These are phyloP conservation scores for Cenchrus purpureus DNA, from an alignment of 176 grass and related monocot species.

Conservation along the genomic window DNA sequence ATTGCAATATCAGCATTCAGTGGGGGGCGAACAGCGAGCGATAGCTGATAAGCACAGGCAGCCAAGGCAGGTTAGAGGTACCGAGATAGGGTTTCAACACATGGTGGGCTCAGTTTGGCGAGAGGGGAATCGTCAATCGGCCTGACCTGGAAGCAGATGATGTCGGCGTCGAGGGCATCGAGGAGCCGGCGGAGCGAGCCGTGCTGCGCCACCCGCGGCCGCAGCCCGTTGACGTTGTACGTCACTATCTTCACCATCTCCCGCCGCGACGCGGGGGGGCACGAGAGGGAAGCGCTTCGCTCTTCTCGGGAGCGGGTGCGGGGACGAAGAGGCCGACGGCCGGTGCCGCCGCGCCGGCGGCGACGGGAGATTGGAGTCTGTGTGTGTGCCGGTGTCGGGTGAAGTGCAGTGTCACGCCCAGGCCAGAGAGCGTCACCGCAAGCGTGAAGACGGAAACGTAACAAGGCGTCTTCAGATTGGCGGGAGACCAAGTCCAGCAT, in stretches of 20 bases:
- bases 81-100: slow-evolving; percentile 40
- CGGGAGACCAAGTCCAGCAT: too few species aligned
- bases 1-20: too few species aligned
- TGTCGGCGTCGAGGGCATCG: slow-evolving; percentile 81
- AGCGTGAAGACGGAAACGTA: too few species aligned
- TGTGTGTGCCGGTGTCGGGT: slow-evolving; percentile 27
- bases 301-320: neutral
- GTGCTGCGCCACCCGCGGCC: slow-evolving; percentile 88
- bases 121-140: neutral
- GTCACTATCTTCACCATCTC: slow-evolving; percentile 85
- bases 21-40: too few species aligned
- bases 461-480: too few species aligned
- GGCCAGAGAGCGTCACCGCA: too few species aligned
- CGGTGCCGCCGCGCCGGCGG: neutral
- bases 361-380: neutral
- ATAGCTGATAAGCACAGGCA: neutral
- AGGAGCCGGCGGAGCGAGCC: slow-evolving; percentile 94
- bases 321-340: neutral
- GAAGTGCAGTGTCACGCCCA: neutral
- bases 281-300: neutral
- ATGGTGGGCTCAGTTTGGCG: neutral
- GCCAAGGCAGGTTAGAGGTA: neutral
- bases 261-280: neutral
- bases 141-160: slow-evolving; percentile 94
- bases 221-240: slow-evolving; percentile 95